Base-by-base conservation (phyloP, 176 grass and related monocot species). In the Raddia distichophylla region DNA sequence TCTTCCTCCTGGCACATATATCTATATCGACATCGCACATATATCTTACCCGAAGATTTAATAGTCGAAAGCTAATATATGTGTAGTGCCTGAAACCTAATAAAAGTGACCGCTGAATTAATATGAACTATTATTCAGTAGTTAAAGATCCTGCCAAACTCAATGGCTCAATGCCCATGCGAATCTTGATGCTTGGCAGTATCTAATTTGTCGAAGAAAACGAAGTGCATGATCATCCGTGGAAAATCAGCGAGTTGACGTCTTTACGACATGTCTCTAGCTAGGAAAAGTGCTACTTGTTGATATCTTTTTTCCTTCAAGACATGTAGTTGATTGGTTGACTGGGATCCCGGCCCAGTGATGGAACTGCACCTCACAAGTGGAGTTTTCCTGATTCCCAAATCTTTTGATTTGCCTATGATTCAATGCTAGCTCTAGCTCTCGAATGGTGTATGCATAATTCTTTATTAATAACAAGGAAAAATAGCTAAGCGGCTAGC, bases 81-180 rank as follows among this genome's bases (percentile, higher is more conserved):
- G 35, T 47, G 40, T 73, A 49, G 15, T 69, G 69, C 18, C 60
- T 68, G 37, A 40, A 5, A 40, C 4, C 27, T 27, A 27, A 40
- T 40, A 45, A 79, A 46, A 84, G 44, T 10, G 12, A 7, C n/a
- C 64, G 45, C 49, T 14, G 3, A 70, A n/a, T n/a, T n/a, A n/a
- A 51, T 67, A 79, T 59, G 9, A 20, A 3, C 42, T 53, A 50
- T 53, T 73, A 42, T 80, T 73, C 54, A 75, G 7, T 63, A 40
- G 37, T 64, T 85, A 50, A 50, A 67, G 43, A 76, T 64, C 71
- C 49, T 40, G 82, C 87, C 87, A 76, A 89, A 80, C 71, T 57
- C 63, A 72, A 10, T 72, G 47, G 76, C 71, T 57, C 63, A 72
- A 10, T 72, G 47, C 7, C 12, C 60, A 37, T 11, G 27, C 16